A percentile compares a stretch with the other conserved stretches of the same genome.
Evolutionary conservation across 1,139 yeast genomes (phyloP).

Genomic region (Magnusiomyces tetraspermus): DNA sequence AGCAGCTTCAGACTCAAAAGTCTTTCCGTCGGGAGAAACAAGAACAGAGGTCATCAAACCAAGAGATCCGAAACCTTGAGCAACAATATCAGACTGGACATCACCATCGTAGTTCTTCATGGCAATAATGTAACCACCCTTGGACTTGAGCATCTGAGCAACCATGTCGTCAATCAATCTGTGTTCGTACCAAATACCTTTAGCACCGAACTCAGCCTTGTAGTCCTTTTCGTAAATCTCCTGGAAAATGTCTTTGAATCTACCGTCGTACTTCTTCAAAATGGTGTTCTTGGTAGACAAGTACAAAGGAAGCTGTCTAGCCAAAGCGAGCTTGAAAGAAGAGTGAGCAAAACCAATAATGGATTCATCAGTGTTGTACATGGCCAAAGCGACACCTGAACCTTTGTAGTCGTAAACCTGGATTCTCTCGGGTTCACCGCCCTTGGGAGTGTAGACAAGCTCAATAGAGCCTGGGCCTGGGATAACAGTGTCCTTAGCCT

Average conservation of each 20-base stretch:
- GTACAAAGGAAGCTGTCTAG: conserved; percentile 67
- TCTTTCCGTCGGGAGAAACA: conserved; percentile 89
- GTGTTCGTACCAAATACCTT: conserved; percentile 91
- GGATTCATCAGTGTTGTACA: conserved; percentile 93
- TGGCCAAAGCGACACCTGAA: conserved; percentile 80
- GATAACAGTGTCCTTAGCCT: conserved; percentile 76
- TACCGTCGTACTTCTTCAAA: conserved; percentile 85
- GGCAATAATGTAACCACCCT: conserved; percentile 91
- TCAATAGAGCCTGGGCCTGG: conserved; percentile 74
- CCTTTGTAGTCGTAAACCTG: conserved; percentile 65
- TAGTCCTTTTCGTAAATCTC: conserved; percentile 63
- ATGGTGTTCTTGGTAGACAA: conserved; percentile 91
- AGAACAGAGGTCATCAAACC: conserved; percentile 95
- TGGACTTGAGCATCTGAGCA: conserved; percentile 93
- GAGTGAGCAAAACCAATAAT: conserved; percentile 86
- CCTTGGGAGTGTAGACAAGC: conserved; percentile 62
- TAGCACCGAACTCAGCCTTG: conserved; percentile 58
- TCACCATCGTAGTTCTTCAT: conserved; percentile 97
- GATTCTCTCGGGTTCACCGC: conserved; percentile 44
- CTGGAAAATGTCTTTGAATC: conserved; percentile 89
- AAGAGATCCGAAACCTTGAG: conserved; percentile 94
- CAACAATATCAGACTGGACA: conserved; percentile 92
- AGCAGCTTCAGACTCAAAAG: conserved; percentile 94
- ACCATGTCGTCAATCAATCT: conserved; percentile 97
- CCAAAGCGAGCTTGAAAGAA: conserved; percentile 79